Evolutionary conservation across 208 protist species (phyloP).

Genomic region (Tritrichomonas musculus): DNA sequence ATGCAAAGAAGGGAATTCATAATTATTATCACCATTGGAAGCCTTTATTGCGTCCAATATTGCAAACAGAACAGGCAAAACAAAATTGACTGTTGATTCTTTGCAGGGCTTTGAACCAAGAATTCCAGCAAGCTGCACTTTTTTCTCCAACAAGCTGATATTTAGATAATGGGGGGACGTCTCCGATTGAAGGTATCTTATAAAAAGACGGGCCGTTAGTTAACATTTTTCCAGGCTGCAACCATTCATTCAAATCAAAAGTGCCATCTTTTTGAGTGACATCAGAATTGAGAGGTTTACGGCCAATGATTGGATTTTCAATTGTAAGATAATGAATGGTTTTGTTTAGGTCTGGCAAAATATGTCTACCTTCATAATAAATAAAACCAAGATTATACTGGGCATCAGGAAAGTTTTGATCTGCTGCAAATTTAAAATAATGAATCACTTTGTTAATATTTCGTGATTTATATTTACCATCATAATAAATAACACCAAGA

Average conservation of each 20-base stretch:
- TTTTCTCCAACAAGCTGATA: background rate
- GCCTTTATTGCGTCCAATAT: constrained; percentile 61
- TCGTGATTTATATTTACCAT: too few species aligned
- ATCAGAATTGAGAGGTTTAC: too few species aligned
- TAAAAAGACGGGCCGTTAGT: constrained; percentile 55
- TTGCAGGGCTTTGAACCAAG: constrained; percentile 58
- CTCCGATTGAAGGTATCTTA: constrained; percentile 62
- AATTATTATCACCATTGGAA: background rate
- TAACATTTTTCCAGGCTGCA: constrained; percentile 39
- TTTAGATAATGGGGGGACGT: constrained; percentile 60
- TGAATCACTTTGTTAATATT: too few species aligned
- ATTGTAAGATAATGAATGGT: constrained; percentile 19
- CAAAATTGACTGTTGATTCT: constrained; percentile 72
- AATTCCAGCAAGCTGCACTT: constrained; percentile 42
- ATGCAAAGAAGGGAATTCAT: too few species aligned
- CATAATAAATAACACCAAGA: too few species aligned
- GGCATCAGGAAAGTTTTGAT: too few species aligned
- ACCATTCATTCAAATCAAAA: background rate
- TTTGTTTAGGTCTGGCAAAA: too few species aligned
- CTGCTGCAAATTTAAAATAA: too few species aligned
- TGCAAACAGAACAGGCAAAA: constrained; percentile 62
- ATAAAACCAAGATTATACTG: too few species aligned
- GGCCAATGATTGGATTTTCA: background rate
- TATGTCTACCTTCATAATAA: too few species aligned
- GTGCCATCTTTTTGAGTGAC: too few species aligned